Evolutionary conservation across 208 protist genomes (phyloP), one percentile per base, ranked within the genome.

Genomic region (Trypanosoma avium): DNA sequence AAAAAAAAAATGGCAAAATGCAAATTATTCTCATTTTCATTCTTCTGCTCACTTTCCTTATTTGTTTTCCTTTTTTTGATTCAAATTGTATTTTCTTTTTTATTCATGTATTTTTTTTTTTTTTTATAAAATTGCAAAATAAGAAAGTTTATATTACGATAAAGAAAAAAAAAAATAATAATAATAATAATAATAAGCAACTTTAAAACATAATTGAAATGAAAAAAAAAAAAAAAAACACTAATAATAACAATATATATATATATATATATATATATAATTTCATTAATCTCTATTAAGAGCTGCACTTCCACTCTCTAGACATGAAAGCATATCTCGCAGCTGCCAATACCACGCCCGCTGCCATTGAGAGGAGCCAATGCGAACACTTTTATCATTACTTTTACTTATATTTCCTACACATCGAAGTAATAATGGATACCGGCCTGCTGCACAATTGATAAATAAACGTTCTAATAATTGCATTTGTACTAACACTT

Each of bases 301-400:
- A 2, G 24, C 48, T 26, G 32, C 29, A 17, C 50, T 72, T 54
- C 58, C 70, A 61, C 54, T 47, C 36, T 63, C 62, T 17, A 68
- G 58, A 26, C 56, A 60, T 8, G 9, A 21, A 3, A 65, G 50
- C 35, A 49, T 62, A 46, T 72, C 58, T 12, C 38, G 38, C 26
- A 67, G 33, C 0, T 54, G 58, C 30, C 43, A 65, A 26, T 57
- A 72, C 63, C 63, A 62, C 58, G 66, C 58, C 36, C 56, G 46
- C 15, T 60, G 66, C 29, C 19, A 27, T 13, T 60, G 45, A 8
- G n/a, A 21, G 24, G 66, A 72, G 3, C 15, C 13, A 6, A 72
- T 36, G 6, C 46, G 33, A 13, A 72, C 40, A n/a, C 35, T 67
- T 26, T 22, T 36, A 27, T 67, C 50, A 27, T 26, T 32, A 19